A percentile compares a stretch with the other conserved stretches of the same genome.
phyloP scores from a whole-genome alignment of 352 stramenopile genomes.

The Globisporangium okanoganense region DNA sequence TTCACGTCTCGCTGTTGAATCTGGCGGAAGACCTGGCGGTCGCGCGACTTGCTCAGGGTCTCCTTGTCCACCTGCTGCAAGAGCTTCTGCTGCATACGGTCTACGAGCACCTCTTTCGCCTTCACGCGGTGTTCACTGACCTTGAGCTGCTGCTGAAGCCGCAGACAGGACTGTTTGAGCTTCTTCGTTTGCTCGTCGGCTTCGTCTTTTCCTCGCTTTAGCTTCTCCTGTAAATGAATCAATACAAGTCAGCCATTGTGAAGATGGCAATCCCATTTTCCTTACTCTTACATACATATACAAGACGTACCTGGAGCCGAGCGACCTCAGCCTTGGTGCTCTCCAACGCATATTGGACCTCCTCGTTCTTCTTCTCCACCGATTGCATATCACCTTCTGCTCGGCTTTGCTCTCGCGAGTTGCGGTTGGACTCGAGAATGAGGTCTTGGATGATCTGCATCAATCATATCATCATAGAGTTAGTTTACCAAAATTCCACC shows the following conservation, averaged over 20 bases:
- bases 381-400: constrained; percentile 38
- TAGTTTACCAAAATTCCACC: background rate
- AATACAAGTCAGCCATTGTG: background rate
- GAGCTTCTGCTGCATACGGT: constrained; percentile 80
- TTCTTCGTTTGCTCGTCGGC: constrained; percentile 47
- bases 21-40: constrained; percentile 56
- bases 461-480: background rate
- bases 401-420: constrained; percentile 45
- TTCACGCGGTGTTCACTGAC: constrained; percentile 86
- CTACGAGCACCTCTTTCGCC: constrained; percentile 76
- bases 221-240: constrained; percentile 28
- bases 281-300: background rate
- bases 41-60: constrained; percentile 49
- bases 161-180: constrained; percentile 56
- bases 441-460: constrained; percentile 74
- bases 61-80: constrained; percentile 78
- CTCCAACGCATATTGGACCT: constrained; percentile 35
- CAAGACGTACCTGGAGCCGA: constrained; percentile 43
- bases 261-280: background rate
- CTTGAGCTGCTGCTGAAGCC: constrained; percentile 82
- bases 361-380: constrained; percentile 50
- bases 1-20: constrained; percentile 64
- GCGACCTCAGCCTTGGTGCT: constrained; percentile 48
- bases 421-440: constrained; percentile 62
- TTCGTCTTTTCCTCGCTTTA: constrained; percentile 43